Evolutionary conservation across 2,329 filamentous ascomycete genomes (phyloP).

Genomic region (Fusarium falciforme): DNA sequence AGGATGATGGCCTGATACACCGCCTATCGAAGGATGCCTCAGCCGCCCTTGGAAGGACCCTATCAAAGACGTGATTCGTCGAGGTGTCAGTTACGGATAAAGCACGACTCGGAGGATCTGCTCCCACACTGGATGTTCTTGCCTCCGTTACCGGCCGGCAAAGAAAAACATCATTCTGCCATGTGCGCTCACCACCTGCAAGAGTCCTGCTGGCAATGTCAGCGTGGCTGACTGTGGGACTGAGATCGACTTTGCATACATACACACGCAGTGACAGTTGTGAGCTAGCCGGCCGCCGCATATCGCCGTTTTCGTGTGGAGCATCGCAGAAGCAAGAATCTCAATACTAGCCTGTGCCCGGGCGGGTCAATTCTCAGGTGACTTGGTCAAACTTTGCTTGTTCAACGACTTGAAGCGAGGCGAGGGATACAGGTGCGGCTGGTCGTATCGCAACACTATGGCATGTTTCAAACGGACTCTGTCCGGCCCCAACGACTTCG

Average conservation of each 20-base stretch:
- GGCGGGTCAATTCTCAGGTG: background rate
- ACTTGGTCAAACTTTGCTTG: background rate
- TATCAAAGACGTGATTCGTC: background rate
- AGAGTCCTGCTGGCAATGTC: background rate
- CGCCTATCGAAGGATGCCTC: background rate
- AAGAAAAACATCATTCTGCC: background rate
- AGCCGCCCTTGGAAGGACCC: background rate
- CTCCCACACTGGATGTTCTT: background rate
- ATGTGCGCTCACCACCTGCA: background rate
- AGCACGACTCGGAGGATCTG: background rate
- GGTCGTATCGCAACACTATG: background rate
- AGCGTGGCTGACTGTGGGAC: background rate
- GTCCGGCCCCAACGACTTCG: background rate
- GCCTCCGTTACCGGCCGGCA: background rate
- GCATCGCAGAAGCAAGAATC: background rate
- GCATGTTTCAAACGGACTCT: background rate
- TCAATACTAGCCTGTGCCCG: background rate
- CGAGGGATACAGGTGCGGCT: background rate
- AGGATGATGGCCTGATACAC: conserved; percentile 10
- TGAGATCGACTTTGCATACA: background rate
- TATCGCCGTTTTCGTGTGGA: background rate
- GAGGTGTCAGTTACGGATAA: background rate
- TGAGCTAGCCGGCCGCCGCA: background rate
- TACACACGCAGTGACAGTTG: background rate
- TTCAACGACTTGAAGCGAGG: background rate